Conservation (phyloP, 2,329 filamentous ascomycete species). For the Cladosporium sp. region DNA sequence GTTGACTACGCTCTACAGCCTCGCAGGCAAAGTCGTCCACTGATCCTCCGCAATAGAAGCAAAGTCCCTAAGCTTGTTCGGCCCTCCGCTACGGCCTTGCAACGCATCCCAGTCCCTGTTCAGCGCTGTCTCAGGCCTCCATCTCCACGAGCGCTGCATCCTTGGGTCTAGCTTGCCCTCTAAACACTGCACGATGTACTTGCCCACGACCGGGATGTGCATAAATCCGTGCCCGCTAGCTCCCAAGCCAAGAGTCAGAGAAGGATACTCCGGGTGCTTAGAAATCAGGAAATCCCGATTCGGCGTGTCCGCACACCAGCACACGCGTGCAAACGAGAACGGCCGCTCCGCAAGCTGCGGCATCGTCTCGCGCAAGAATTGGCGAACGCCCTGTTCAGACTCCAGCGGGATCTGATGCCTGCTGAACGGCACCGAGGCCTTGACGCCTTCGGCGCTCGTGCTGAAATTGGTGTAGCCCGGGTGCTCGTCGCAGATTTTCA, state of each 20-base stretch:
- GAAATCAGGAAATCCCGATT: conserved; percentile 57
- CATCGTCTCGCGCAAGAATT: conserved; percentile 54
- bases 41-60: conserved; percentile 39
- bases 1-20: too few species aligned
- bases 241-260: conserved; percentile 51
- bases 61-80: conserved; percentile 52
- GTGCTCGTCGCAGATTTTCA: conserved; percentile 58
- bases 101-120: conserved; percentile 50
- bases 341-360: conserved; percentile 53
- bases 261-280: conserved; percentile 46
- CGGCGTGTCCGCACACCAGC: conserved; percentile 59
- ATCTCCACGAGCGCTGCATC: conserved; percentile 48
- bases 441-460: conserved; percentile 31
- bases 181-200: conserved; percentile 51
- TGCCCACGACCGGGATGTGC: conserved; percentile 54
- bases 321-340: conserved; percentile 54
- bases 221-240: conserved; percentile 57
- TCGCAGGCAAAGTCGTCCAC: conserved; percentile 39
- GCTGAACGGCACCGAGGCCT: conserved; percentile 44
- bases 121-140: conserved; percentile 54
- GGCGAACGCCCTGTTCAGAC: conserved; percentile 49
- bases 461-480: conserved; percentile 57
- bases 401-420: conserved; percentile 50
- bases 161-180: conserved; percentile 47
- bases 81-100: conserved; percentile 51